Evolutionary conservation across 805 yeast genomes (phyloP).

Genomic region (Kluyveromyces nonfermentans): DNA sequence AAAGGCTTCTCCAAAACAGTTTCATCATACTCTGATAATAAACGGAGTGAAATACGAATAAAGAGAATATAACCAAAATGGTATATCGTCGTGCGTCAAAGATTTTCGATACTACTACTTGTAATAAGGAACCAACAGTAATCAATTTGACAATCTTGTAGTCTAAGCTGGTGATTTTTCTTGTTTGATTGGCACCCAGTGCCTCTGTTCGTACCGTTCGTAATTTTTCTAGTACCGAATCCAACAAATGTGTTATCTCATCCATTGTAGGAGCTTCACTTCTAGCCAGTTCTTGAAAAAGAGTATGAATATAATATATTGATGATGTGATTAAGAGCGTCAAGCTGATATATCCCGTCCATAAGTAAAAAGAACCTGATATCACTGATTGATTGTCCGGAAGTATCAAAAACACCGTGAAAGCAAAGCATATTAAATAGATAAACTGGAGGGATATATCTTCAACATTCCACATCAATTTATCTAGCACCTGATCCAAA

Average conservation of each 20-base stretch:
- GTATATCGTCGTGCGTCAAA: constrained; percentile 6
- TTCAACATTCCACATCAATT: constrained; percentile 23
- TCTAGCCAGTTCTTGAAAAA: constrained; percentile 11
- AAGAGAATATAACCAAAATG: constrained; percentile 4
- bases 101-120: background rate
- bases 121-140: background rate
- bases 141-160: background rate
- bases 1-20: constrained; percentile 21
- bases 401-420: constrained; percentile 11
- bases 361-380: constrained; percentile 5
- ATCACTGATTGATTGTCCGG: background rate
- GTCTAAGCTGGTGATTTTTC: background rate
- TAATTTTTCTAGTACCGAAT: constrained; percentile 20
- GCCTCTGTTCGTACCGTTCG: constrained; percentile 14
- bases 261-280: constrained; percentile 28
- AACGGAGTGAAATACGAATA: constrained; percentile 16
- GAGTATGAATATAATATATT: constrained; percentile 15
- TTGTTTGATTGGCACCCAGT: background rate
- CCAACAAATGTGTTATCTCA: constrained; percentile 20
- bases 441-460: constrained; percentile 22
- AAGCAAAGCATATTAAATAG: constrained; percentile 12
- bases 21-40: constrained; percentile 23
- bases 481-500: constrained; percentile 17
- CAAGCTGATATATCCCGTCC: constrained; percentile 18
- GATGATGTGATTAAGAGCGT: constrained; percentile 9